Percentiles rank a stretch among this genome's conserved stretches.
phyloP scores from a whole-genome alignment of 345 rosid species.

The Syzygium aromaticum region DNA sequence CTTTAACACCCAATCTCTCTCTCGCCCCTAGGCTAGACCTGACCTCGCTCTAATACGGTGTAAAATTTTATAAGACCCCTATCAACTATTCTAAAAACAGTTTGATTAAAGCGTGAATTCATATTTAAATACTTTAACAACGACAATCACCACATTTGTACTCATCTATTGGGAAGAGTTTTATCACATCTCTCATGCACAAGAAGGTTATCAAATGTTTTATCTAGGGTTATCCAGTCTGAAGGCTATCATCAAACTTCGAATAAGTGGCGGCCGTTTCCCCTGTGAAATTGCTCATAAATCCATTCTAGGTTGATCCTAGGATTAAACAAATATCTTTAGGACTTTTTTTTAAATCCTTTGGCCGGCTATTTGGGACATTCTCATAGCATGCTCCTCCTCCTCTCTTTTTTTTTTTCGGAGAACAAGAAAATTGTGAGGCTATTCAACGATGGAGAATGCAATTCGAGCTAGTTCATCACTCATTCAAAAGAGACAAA shows the following conservation, averaged over 20 bases:
- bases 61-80: fast-evolving
- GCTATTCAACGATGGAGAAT: not conserved
- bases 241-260: not conserved
- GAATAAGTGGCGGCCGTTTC: not conserved
- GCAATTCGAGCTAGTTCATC: not conserved
- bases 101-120: fast-evolving
- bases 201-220: not conserved
- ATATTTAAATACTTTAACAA: not conserved
- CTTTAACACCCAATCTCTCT: not conserved
- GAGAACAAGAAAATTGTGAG: not conserved
- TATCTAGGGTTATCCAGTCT: not conserved
- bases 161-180: not conserved
- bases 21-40: not conserved
- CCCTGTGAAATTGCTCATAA: too few species aligned
- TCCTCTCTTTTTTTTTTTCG: too few species aligned
- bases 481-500: not conserved
- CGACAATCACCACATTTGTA: not conserved
- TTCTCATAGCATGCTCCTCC: not conserved
- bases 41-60: not conserved
- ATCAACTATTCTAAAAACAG: fast-evolving
- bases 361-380: not conserved
- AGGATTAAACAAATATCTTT: too few species aligned
- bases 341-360: not conserved
- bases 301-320: too few species aligned
- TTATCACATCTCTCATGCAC: not conserved